Conservation (phyloP, 2,329 filamentous ascomycete genomes). For the Aspergillus chevalieri region DNA sequence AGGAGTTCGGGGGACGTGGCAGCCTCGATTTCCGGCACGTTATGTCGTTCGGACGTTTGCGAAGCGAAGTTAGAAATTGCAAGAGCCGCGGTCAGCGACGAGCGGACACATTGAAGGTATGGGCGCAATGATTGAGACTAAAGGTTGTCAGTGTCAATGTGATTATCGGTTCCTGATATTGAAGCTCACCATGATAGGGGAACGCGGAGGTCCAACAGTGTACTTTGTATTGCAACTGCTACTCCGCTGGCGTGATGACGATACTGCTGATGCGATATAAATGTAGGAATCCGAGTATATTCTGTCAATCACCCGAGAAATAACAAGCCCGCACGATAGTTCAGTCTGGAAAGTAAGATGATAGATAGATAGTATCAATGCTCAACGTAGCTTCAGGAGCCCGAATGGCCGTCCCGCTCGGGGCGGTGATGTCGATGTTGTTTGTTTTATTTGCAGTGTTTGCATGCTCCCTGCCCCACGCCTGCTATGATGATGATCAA, state of each 20-base stretch:
- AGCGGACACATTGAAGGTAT: conserved; percentile 93
- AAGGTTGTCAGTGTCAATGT: conserved; percentile 9
- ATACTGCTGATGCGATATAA: neutral
- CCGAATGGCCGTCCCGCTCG: conserved; percentile 6
- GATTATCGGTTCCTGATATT: conserved; percentile 1
- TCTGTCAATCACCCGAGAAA: no score
- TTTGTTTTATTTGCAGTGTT: conserved; percentile 29
- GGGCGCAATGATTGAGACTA: conserved; percentile 94
- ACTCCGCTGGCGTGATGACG: neutral
- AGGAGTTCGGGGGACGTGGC: conserved; percentile 88
- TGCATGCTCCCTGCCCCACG: conserved; percentile 13
- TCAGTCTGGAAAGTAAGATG: no score
- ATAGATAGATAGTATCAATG: neutral
- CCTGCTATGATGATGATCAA: conserved; percentile 8
- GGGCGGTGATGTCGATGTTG: conserved; percentile 10
- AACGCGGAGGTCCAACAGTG: conserved; percentile 3
- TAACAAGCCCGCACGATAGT: no score
- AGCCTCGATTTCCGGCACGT: conserved; percentile 95
- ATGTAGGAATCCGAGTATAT: neutral
- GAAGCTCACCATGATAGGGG: conserved; percentile 23
- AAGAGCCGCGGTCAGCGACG: conserved; percentile 86
- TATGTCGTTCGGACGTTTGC: conserved; percentile 92
- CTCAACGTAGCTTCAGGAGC: conserved; percentile 5
- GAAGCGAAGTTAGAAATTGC: conserved; percentile 96
- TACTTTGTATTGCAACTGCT: neutral